Evolutionary conservation across 2,329 filamentous ascomycete species (phyloP).

Genomic region (Trichophyton benhamiae): DNA sequence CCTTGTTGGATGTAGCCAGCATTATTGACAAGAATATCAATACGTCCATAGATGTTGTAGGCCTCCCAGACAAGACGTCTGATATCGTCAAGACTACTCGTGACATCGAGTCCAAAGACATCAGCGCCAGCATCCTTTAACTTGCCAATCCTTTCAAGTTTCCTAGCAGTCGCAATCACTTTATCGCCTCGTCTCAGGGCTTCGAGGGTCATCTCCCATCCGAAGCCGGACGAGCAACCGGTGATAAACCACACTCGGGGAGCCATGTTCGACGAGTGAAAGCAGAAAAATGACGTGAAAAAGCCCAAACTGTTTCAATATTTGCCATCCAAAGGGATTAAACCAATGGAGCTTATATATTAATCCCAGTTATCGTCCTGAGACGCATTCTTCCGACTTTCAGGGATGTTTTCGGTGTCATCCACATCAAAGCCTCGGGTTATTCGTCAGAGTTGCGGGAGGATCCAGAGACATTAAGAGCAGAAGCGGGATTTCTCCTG

Average conservation of each 20-base stretch:
- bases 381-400: background rate
- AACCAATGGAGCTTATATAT: background rate
- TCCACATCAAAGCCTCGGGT: background rate
- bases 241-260: conserved; percentile 26
- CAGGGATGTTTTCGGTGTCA: background rate
- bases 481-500: background rate
- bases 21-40: conserved; percentile 29
- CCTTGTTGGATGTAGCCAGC: conserved; percentile 22
- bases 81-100: conserved; percentile 14
- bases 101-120: conserved; percentile 19
- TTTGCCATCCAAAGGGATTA: background rate
- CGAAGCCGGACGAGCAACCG: conserved; percentile 26
- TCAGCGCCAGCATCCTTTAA: conserved; percentile 19
- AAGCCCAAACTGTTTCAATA: too few relatives aligned
- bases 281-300: background rate
- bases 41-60: conserved; percentile 15
- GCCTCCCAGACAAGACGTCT: conserved; percentile 14
- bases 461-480: background rate
- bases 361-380: background rate
- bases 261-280: conserved; percentile 7
- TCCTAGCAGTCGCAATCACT: conserved; percentile 27
- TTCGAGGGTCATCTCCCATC: conserved; percentile 19
- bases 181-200: conserved; percentile 22
- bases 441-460: background rate
- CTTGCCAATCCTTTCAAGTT: conserved; percentile 17